These are phyloP conservation scores for Nicotiana noctiflora DNA, from an alignment of 257 asterid species.

Conservation along the genomic window DNA sequence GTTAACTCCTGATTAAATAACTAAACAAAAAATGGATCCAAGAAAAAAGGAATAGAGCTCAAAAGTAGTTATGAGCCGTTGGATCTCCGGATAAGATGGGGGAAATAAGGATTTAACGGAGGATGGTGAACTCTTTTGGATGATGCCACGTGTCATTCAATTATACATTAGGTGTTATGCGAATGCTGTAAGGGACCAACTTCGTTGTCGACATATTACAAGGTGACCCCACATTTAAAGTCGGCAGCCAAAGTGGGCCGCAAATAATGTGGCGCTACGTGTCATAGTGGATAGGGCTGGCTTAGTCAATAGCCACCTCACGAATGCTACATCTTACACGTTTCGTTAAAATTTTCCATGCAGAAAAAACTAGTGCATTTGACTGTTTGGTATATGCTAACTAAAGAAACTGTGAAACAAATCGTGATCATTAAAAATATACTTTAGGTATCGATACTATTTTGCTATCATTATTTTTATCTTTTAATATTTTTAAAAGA, in stretches of 20 bases:
- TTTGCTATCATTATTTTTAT: too few species aligned
- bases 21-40: neutral
- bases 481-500: too few species aligned
- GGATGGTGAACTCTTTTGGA: neutral
- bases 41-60: neutral
- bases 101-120: neutral
- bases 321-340: neutral
- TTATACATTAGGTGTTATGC: too few species aligned
- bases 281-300: neutral
- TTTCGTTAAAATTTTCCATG: neutral
- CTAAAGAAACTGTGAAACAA: neutral
- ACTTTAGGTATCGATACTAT: too few species aligned
- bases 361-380: neutral
- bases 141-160: neutral
- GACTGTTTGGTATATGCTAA: neutral
- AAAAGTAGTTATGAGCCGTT: neutral
- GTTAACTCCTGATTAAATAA: too few species aligned
- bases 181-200: neutral
- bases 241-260: neutral
- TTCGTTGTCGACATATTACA: neutral
- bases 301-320: conserved; percentile 5
- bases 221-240: neutral
- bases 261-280: neutral
- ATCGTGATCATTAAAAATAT: too few species aligned
- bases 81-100: neutral